Evolutionary conservation across 139 green algal species (phyloP).

Genomic region (Pseudopediastrum boryanum): DNA sequence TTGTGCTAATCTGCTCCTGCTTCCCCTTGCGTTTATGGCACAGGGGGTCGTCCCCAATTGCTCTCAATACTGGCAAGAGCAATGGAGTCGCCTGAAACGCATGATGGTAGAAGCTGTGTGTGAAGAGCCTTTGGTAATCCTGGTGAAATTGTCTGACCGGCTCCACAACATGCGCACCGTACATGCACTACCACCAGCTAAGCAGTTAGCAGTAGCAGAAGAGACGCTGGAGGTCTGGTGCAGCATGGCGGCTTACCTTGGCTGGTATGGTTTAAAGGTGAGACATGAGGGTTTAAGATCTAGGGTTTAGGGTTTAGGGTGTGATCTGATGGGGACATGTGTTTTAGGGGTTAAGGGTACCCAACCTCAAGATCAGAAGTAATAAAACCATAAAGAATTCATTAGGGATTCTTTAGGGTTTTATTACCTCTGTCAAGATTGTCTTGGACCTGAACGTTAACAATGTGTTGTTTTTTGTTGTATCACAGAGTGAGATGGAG

Average conservation of each 20-base stretch:
- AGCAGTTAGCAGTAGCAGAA: constrained; percentile 75
- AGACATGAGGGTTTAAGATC: no score
- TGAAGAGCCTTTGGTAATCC: constrained; percentile 85
- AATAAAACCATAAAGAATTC: no score
- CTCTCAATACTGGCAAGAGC: constrained; percentile 11
- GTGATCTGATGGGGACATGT: no score
- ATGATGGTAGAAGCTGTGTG: constrained; percentile 38
- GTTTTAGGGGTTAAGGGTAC: no score
- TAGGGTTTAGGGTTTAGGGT: no score
- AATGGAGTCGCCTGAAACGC: constrained; percentile 27
- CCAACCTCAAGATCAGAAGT: no score
- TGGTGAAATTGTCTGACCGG: constrained; percentile 96
- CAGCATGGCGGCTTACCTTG: constrained; percentile 90
- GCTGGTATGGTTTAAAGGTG: constrained; percentile 91
- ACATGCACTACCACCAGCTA: constrained; percentile 76
- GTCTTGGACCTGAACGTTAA: no score
- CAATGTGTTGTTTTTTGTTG: no score
- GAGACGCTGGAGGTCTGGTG: constrained; percentile 94
- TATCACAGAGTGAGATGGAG: no score
- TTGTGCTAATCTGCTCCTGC: background rate
- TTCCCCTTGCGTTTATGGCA: background rate
- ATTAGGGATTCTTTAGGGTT: no score
- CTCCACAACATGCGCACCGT: constrained; percentile 98
- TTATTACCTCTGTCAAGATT: no score
- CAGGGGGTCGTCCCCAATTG: constrained; percentile 19